Base-by-base conservation (phyloP, 345 rosid species). In the Syzygium oleosum region DNA sequence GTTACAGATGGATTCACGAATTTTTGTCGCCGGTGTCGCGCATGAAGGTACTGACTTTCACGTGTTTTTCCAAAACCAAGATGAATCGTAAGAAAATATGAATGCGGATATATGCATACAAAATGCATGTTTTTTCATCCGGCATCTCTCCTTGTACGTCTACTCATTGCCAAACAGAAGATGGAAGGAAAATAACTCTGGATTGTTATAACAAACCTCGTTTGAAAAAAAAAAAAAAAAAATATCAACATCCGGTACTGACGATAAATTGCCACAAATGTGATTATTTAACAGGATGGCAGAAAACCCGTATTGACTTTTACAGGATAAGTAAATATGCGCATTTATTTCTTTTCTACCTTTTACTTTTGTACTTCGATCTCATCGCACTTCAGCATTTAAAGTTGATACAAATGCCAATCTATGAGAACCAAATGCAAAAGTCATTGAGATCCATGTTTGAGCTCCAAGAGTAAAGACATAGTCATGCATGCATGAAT, bases 1-100 rank as follows among this genome's bases (percentile, higher is more conserved):
- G 16, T 6, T 22, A 8, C 0, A 3, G 43, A 65, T 31, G 10
- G 10, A 9, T 31, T 16, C 43, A 4, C 43, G 2, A 43, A 8
- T 12, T 65, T 16, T 34, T 16, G 41, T 8, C 6, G 43, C 43
- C 46, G 6, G 38, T 12, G 7, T 34, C 22, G 25, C 6, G 25
- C 25, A 9, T 73, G 80, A 34, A 73, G 5, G 80, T 21, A 9
- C 13, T 38, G 27, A 73, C 49, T 34, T 65, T 73, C 25, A 38
- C 80, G 7, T 11, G 49, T 73, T 34, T 73, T 34, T 38, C 46
- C 80, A 38, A 17, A 34, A 34, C 1, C 46, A 6, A 17, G 22
- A 17, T 17, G 79, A 68, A 5, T 68, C 23, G 46, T 34, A 22
- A 34, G 38, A 34, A 22, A 9, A 68, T 17, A 8, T 34, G 46